Base-by-base conservation (phyloP, 441 rosid species). In the Pelargonium australe region DNA sequence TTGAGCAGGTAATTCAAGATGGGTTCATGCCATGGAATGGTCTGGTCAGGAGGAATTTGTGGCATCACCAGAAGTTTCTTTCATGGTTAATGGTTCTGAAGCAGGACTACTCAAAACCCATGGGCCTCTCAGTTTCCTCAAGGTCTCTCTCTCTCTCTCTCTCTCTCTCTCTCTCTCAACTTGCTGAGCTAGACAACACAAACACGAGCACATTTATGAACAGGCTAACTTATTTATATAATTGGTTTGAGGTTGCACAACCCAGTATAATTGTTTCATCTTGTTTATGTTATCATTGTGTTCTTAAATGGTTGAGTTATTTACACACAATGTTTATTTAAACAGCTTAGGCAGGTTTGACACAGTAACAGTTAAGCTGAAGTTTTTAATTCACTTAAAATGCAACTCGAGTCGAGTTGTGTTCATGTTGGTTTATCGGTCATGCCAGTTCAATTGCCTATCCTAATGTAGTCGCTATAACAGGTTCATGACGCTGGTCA, bases 11-110 rank as follows among this genome's bases (percentile, higher is more conserved):
- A 92, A 95, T 75, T 90, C 93, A 64, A 92, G 92, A 84, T 95
- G 97, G 99, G 99, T 95, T 78, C 90, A 90, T 76, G 90, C 96
- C 51, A 95, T 95, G 99, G 85, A 86, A 66, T 95, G 97, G 99
- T 86, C 95, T 63, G 98, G 98, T 55, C 83, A 81, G 83, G 80
- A 83, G 57, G 72, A 76, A 66, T 95, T 92, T 73, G 89, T 73
- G 55, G 84, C 80, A 41, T 82, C 89, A 10, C 14, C 85, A 47
- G 90, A 87, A 81, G 79, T 84, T 77, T 78, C 92, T 1, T 92
- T 92, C 43, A 23, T 76, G 70, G 97, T 92, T 31, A 84, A 89
- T 71, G 91, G 86, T 66, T 80, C 84, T 61, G 87, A 90, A 74
- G 96, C 95, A 0, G 97, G 99, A 76, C 70, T 76, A 11, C 61